Evolutionary conservation across 1,284 basidiomycete genomes (phyloP), one percentile per base, ranked within the genome.

Genomic region (Fomitiporia mediterranea): DNA sequence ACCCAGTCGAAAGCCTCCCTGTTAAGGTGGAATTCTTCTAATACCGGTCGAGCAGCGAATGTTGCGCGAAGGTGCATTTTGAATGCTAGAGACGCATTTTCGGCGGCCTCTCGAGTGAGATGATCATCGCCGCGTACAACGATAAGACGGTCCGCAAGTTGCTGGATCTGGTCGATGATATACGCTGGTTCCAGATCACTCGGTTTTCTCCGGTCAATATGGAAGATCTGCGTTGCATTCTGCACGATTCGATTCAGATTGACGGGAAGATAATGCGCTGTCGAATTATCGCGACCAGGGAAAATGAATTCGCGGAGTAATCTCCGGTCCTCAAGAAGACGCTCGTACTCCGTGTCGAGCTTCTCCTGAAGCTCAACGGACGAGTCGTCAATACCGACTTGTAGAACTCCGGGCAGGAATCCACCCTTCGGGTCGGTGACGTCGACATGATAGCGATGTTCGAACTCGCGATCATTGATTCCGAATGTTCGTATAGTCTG

Each of bases 1-100:
- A 98, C 91, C 95, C 95, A 99, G 66, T 98, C 94, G 70, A 97
- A 99, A 1, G 96, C 95, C 68, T 96, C 91, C 38, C 81, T 78
- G 61, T 87, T 94, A 32, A 98, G 77, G 67, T 95, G 93, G 69
- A 84, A 84, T 63, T 86, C 83, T 70, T 96, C 92, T 53, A 98
- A 70, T 1, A 98, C 89, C 7, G 86, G 84, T 17, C 93, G 83
- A 1, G 88, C 74, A 0, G 93, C 90, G 56, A 98, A 85, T 1
- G 88, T 90, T 1, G 90, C 88, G n/a, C 93, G 86, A 1, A 97
- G 74, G 61, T 95, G 91, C 77, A 98, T 97, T 60, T 85, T 84
- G 83, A 99, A 99, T 15, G 91, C 84, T 44, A 98, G 72, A 0
- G 94, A 96, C 0, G 95, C 90, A 66, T 99, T 98, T 4, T 81